Conservation (phyloP, 108 stramenopile species). For the Skeletonema marinoi region DNA sequence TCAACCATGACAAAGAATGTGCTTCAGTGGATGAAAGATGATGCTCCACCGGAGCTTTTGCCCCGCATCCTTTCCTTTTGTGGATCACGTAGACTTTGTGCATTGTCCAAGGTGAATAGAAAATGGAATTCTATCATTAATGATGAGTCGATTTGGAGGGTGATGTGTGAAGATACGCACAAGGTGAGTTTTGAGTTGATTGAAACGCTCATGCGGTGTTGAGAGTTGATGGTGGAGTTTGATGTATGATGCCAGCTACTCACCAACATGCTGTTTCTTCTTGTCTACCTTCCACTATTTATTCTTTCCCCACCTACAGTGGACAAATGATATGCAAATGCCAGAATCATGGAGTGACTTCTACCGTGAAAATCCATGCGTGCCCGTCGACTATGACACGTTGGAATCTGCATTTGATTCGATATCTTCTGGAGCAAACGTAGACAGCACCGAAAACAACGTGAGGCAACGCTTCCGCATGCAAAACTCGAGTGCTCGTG, state of each 20-base stretch:
- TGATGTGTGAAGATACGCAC: conserved; percentile 69
- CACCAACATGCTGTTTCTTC: background rate
- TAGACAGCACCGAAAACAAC: conserved; percentile 12
- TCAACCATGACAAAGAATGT: conserved; percentile 12
- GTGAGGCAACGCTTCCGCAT: conserved; percentile 26
- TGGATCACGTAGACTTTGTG: conserved; percentile 63
- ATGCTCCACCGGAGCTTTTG: conserved; percentile 61
- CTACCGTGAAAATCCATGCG: conserved; percentile 71
- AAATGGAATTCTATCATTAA: conserved; percentile 37
- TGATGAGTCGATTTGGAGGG: conserved; percentile 43
- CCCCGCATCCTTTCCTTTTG: conserved; percentile 72
- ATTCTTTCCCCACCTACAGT: conserved; percentile 33
- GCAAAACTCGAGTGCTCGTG: conserved; percentile 31
- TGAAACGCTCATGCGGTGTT: too few species aligned
- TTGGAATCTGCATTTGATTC: conserved; percentile 54
- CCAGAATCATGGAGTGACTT: conserved; percentile 69
- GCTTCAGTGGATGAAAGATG: conserved; percentile 33
- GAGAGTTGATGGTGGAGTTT: background rate
- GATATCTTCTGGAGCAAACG: conserved; percentile 19
- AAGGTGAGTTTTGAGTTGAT: conserved; percentile 58
- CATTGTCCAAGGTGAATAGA: conserved; percentile 48
- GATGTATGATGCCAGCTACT: background rate
- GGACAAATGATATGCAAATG: conserved; percentile 62
- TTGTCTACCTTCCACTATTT: too few species aligned
- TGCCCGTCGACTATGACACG: conserved; percentile 77